Base-by-base conservation (phyloP, 371 early-diverging fungal species). In the Umbelopsis sp. region DNA sequence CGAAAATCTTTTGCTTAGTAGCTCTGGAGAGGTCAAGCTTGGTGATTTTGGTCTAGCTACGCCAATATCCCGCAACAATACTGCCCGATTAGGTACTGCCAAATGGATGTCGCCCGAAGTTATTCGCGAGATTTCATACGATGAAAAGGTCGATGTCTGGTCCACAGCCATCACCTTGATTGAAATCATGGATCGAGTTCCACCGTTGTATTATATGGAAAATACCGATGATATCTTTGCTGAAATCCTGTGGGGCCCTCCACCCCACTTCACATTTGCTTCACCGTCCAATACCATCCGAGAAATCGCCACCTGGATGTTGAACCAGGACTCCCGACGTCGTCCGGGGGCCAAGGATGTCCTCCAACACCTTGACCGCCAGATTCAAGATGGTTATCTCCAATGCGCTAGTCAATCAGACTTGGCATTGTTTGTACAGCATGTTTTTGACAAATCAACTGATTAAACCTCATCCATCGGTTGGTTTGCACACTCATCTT, bases 41-140 rank as follows among this genome's bases (percentile, higher is more conserved):
- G 81, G 80, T 78, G 84, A 84, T 69, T 84, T 84, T 69, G 84
- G 84, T 48, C 65, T 84, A 44, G 81, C 84, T 10, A 79, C 80
- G 10, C 80, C 81, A 6, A 50, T 79, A 9, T 79, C 72, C 20
- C 74, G 69, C 65, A 65, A 62, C 18, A 84, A 81, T 50, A 69
- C 69, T 11, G 72, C 74, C 14, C 67, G 80, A 20, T 50, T 81
- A 44, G 84, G 84, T 16, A 84, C 84, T 44, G 79, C 80, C 63
- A 81, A 81, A 76, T 84, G 84, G 84, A 84, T 84, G 84, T 82
- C 84, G 18, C 84, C 84, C 24, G 84, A 84, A 69, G 82, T 84
- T 0, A 76, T 84, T 11, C 68, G 73, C 12, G 80, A 79, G 65
- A 68, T 69, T 24, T 68, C 72, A n/a, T 84, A 84, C 62, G 77